Evolutionary conservation across 345 rosid genomes (phyloP).

Genomic region (Eucalyptus marginata): DNA sequence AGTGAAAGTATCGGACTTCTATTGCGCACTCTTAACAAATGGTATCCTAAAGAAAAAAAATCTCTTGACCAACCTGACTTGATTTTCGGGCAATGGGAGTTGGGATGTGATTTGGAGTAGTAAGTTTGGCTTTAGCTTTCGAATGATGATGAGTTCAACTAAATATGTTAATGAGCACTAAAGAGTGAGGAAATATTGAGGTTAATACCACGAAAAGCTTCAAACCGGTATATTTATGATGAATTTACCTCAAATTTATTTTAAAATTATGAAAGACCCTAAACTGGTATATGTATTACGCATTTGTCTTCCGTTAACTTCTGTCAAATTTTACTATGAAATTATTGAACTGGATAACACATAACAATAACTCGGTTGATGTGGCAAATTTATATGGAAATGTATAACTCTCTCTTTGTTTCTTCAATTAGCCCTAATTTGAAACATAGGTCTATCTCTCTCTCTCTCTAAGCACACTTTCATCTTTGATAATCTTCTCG

Average conservation of each 20-base stretch:
- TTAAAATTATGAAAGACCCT: no score
- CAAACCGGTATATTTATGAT: no score
- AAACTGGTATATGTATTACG: fast-evolving
- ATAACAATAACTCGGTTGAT: no score
- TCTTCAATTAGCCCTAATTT: no score
- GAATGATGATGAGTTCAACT: neutral
- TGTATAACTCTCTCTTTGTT: no score
- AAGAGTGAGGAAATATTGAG: neutral
- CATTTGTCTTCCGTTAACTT: no score
- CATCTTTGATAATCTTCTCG: fast-evolving
- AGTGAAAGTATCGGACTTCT: fast-evolving
- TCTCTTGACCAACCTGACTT: neutral
- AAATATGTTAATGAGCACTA: neutral
- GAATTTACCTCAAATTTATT: no score
- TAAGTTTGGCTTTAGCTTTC: neutral
- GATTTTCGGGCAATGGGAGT: fast-evolving
- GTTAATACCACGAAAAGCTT: no score
- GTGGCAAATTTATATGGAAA: neutral
- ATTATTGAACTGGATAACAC: neutral
- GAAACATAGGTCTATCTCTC: neutral
- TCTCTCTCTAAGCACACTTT: no score
- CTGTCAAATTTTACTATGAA: fast-evolving
- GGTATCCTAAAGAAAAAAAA: neutral
- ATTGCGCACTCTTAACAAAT: neutral
- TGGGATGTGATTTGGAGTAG: neutral